phyloP scores from a whole-genome alignment of 2,329 filamentous ascomycete genomes.

The Paraphaeosphaeria sporulosa region DNA sequence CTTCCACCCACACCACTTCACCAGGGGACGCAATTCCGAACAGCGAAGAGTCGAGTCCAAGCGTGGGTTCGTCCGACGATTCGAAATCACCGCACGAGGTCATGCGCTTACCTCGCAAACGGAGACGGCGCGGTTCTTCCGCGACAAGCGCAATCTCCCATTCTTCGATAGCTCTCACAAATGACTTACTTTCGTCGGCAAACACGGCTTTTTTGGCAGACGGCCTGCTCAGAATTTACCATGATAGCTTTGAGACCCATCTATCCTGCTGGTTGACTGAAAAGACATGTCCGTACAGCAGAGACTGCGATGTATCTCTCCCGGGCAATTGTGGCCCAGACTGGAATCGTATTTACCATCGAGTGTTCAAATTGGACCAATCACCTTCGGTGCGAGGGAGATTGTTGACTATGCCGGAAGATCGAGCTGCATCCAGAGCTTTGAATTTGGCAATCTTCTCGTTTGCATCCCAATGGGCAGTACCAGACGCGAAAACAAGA shows the following conservation, averaged over 20 bases:
- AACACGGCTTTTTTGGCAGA: conserved; percentile 53
- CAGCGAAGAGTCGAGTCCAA: conserved; percentile 20
- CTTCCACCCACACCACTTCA: conserved; percentile 32
- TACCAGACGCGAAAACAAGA: conserved; percentile 35
- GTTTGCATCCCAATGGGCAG: conserved; percentile 61
- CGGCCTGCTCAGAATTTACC: conserved; percentile 59
- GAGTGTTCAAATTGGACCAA: conserved; percentile 58
- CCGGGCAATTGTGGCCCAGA: conserved; percentile 49
- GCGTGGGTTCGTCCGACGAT: conserved; percentile 16
- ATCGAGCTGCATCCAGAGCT: conserved; percentile 55
- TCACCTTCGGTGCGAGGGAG: conserved; percentile 52
- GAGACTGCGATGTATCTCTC: conserved; percentile 35
- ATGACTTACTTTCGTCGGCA: conserved; percentile 43
- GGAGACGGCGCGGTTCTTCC: conserved; percentile 34
- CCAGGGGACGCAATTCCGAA: conserved; percentile 31
- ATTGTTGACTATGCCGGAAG: conserved; percentile 52
- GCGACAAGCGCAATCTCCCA: conserved; percentile 29
- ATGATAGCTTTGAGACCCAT: conserved; percentile 62
- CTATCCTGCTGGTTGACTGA: conserved; percentile 64
- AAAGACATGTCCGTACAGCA: conserved; percentile 60
- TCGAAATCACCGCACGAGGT: conserved; percentile 15
- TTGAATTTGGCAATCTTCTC: conserved; percentile 61
- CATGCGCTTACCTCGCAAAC: conserved; percentile 29
- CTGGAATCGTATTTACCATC: conserved; percentile 61
- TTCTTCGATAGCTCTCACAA: conserved; percentile 30